phyloP scores from a whole-genome alignment of 352 stramenopile species.

The Phytophthora vignae region DNA sequence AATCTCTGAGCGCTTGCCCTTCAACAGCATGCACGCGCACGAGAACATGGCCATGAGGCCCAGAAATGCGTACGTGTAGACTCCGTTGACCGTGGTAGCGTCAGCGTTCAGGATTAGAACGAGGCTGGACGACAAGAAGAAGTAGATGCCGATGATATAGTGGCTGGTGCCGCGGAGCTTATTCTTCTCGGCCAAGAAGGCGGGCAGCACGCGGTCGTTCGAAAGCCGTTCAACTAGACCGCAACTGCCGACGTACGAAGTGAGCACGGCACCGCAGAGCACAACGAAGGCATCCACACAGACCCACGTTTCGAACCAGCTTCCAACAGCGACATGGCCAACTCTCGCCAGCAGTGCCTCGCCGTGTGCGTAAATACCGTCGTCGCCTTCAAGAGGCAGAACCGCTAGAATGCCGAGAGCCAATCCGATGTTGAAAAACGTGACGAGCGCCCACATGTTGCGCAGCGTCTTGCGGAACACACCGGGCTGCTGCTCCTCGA shows the following conservation, averaged over 20 bases:
- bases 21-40: conserved; percentile 83
- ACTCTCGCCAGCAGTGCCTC: conserved; percentile 71
- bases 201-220: conserved; percentile 64
- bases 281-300: conserved; percentile 88
- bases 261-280: conserved; percentile 83
- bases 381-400: conserved; percentile 55
- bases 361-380: conserved; percentile 55
- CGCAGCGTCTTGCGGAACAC: conserved; percentile 79
- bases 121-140: conserved; percentile 64
- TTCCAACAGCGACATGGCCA: conserved; percentile 43
- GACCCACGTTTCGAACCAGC: conserved; percentile 62
- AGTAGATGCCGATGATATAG: conserved; percentile 79
- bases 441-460: conserved; percentile 83
- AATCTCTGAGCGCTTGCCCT: conserved; percentile 82
- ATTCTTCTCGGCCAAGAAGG: conserved; percentile 61
- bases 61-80: conserved; percentile 91
- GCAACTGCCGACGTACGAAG: conserved; percentile 82
- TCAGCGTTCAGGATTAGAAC: conserved; percentile 76
- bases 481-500: conserved; percentile 83
- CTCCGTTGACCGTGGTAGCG: conserved; percentile 67
- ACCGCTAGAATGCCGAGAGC: conserved; percentile 69
- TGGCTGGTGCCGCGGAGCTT: conserved; percentile 69
- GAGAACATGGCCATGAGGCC: conserved; percentile 87
- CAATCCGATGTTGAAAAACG: conserved; percentile 86
- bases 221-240: conserved; percentile 79